Conservation (phyloP, 306 rosid genomes). For the Pyrus bretschneideri region DNA sequence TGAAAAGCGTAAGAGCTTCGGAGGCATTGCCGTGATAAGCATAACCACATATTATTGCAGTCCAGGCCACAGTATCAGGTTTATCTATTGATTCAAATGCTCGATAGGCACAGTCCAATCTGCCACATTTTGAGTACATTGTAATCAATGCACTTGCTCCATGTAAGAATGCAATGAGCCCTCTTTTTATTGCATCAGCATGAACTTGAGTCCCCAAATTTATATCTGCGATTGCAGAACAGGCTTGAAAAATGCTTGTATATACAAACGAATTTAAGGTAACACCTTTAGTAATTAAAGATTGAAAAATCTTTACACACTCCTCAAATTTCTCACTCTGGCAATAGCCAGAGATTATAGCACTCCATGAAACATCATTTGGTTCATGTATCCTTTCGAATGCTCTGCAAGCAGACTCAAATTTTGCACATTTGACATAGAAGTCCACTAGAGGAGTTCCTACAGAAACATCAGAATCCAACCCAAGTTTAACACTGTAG, state of each 20-base stretch:
- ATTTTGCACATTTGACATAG: conserved; percentile 47
- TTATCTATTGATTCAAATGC: conserved; percentile 40
- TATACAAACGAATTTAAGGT: conserved; percentile 39
- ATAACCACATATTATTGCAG: conserved; percentile 48
- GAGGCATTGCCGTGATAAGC: conserved; percentile 53
- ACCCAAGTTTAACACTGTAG: conserved; percentile 41
- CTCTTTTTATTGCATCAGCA: conserved; percentile 55
- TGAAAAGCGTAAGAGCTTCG: conserved; percentile 39
- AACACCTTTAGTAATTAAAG: conserved; percentile 38
- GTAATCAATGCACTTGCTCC: conserved; percentile 62
- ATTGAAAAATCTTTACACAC: conserved; percentile 38
- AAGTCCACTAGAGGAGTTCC: conserved; percentile 64
- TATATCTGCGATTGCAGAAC: conserved; percentile 42
- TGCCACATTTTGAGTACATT: conserved; percentile 64
- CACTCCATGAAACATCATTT: conserved; percentile 62
- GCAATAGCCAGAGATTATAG: conserved; percentile 46
- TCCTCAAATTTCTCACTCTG: conserved; percentile 44
- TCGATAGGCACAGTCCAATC: conserved; percentile 40
- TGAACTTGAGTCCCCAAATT: conserved; percentile 47
- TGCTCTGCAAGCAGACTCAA: conserved; percentile 38
- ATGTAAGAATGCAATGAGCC: conserved; percentile 29
- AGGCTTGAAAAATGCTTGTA: conserved; percentile 59
- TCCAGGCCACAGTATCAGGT: conserved; percentile 59
- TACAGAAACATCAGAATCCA: conserved; percentile 52
- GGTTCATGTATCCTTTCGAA: conserved; percentile 45